Conservation (phyloP, 306 rosid genomes). For the Canavalia ensiformis region DNA sequence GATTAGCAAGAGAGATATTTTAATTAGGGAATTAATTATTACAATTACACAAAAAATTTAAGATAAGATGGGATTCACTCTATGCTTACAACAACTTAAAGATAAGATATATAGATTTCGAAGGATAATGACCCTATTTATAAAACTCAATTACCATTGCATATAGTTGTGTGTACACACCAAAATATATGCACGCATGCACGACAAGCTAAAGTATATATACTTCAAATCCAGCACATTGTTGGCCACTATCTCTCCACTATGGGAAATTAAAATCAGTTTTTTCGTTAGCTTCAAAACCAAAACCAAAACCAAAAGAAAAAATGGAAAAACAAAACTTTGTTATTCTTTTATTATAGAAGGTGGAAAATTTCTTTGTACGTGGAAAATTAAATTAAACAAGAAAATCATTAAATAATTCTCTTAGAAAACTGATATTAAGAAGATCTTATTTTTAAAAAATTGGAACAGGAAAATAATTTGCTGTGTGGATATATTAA, state of each 20-base stretch:
- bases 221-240: slow-evolving; percentile 10
- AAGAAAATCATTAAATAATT: too few species aligned
- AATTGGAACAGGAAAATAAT: too few species aligned
- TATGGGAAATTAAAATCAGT: neutral
- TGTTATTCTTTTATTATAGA: too few species aligned
- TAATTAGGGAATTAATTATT: neutral
- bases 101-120: neutral
- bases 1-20: neutral
- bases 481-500: too few species aligned
- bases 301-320: too few species aligned
- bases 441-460: too few species aligned
- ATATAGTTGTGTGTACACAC: neutral
- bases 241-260: slow-evolving; percentile 49
- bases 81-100: neutral
- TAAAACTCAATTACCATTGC: neutral
- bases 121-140: neutral
- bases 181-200: slow-evolving; percentile 3
- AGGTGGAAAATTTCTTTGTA: too few species aligned
- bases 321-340: too few species aligned
- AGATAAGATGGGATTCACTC: neutral
- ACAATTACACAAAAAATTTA: neutral
- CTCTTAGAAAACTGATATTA: too few species aligned
- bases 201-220: neutral
- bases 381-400: too few species aligned
- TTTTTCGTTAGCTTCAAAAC: slow-evolving; percentile 1